Evolutionary conservation across 2,329 filamentous ascomycete genomes (phyloP).

Genomic region (Ophiocordyceps polyrhachis-furcata): DNA sequence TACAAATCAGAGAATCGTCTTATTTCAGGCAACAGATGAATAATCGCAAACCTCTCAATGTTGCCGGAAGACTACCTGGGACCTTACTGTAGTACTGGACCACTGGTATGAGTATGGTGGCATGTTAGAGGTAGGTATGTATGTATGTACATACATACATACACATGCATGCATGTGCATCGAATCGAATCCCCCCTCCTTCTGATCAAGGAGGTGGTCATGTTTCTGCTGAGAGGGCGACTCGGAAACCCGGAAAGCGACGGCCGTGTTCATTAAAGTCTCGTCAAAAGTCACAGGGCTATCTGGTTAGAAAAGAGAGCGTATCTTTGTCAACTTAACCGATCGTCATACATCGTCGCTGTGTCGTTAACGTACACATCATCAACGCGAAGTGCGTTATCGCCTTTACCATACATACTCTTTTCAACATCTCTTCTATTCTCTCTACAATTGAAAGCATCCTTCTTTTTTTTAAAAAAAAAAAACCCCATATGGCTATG

Average conservation of each 20-base stretch:
- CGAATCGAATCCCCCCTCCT: too few relatives aligned
- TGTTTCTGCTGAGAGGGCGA: not conserved
- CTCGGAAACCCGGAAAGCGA: not conserved
- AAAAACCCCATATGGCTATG: conserved; percentile 1
- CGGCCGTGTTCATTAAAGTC: not conserved
- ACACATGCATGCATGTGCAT: not conserved
- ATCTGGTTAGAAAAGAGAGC: not conserved
- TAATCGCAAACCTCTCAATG: too few relatives aligned
- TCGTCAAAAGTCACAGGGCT: not conserved
- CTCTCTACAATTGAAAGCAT: not conserved
- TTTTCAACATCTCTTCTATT: too few relatives aligned
- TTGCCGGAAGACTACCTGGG: too few relatives aligned
- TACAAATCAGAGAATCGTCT: not conserved
- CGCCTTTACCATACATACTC: too few relatives aligned
- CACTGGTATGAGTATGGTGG: too few relatives aligned
- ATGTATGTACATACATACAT: too few relatives aligned
- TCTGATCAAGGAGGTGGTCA: not conserved
- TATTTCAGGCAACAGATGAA: too few relatives aligned
- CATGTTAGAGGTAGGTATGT: not conserved
- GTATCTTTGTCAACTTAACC: not conserved
- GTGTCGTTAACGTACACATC: not conserved
- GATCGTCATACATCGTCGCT: not conserved
- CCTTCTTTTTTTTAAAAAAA: not conserved
- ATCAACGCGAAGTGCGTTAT: not conserved
- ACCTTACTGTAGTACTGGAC: too few relatives aligned